Evolutionary conservation across 805 yeast species (phyloP).

Genomic region (Sugiyamaella floridensis): DNA sequence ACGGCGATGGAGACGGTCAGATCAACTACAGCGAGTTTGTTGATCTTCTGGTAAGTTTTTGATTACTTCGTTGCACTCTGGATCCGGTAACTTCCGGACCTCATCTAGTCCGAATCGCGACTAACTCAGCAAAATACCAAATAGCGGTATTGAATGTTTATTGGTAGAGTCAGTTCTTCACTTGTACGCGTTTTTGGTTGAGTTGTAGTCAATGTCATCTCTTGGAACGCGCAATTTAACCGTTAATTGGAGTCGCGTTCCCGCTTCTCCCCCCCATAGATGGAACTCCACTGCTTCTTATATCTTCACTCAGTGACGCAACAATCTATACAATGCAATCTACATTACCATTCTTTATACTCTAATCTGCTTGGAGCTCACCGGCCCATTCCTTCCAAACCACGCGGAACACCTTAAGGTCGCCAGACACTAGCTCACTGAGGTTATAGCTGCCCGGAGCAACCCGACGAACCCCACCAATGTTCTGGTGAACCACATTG

Average conservation of each 20-base stretch:
- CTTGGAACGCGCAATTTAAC: no score
- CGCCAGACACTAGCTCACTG: slow-evolving; percentile 25
- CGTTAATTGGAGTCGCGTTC: no score
- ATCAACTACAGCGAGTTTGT: slow-evolving; percentile 96
- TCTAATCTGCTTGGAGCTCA: not conserved
- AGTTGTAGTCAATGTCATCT: no score
- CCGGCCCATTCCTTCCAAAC: slow-evolving; percentile 29
- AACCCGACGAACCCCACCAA: slow-evolving; percentile 27
- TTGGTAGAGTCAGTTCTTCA: not conserved
- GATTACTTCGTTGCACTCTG: not conserved
- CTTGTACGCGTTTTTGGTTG: no score
- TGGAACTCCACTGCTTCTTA: not conserved
- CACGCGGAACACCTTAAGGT: slow-evolving; percentile 27
- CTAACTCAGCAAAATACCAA: slow-evolving; percentile 7
- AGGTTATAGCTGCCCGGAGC: slow-evolving; percentile 26
- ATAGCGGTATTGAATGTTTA: not conserved
- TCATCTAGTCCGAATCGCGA: not conserved
- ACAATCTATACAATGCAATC: no score
- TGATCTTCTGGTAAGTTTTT: slow-evolving; percentile 48
- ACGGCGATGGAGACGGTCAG: slow-evolving; percentile 78
- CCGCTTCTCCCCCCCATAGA: no score
- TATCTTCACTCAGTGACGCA: no score
- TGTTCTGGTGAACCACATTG: slow-evolving; percentile 28
- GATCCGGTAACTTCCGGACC: not conserved
- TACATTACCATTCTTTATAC: no score